Base-by-base conservation (phyloP, 2,329 filamentous ascomycete genomes). In the Apiospora aurea region DNA sequence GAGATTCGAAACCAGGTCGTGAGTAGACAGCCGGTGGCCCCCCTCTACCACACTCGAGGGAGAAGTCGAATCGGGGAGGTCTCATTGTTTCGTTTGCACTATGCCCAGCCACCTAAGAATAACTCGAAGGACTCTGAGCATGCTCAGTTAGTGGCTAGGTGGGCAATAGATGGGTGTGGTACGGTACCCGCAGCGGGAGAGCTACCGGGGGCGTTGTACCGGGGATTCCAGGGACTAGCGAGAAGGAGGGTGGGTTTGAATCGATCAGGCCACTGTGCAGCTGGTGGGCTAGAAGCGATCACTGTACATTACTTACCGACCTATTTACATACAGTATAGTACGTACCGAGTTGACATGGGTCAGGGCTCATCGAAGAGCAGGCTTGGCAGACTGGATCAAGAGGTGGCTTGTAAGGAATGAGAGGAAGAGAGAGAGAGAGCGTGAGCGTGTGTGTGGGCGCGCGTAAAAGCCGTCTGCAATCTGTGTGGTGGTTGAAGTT, bases 1-100 rank as follows among this genome's bases (percentile, higher is more conserved):
- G 34, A n/a, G 57, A 64, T 41, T 64, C 57, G 29, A 38, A 41
- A 64, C 29, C 29, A 61, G 29, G 53, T 38, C 2, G 29, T 16
- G 10, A 51, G 29, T 38, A 34, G 53, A 14, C 29, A 61, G 53
- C 7, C n/a, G 29, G 29, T n/a, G 53, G n/a, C 10, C 10, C 34
- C 57, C 18, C 57, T 64, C 34, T 38, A 41, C 57, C 10, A 64
- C 34, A 41, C 34, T 24, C 34, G 16, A 64, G 18, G 57, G 21
- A 64, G 34, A 38, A 38, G 38, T 41, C 57, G 57, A 61, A 38
- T 61, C 53, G 57, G 57, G 34, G 57, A 64, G 34, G 57, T 64
- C 57, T 64, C 57, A 64, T 64, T 64, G 57, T 64, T 64, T 64
- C 57, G 57, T 64, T 64, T 64, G 57, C 57, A 57, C 29, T 41